These are phyloP conservation scores for Candida nemodendra DNA, from an alignment of 805 yeast genomes.

Conservation along the genomic window DNA sequence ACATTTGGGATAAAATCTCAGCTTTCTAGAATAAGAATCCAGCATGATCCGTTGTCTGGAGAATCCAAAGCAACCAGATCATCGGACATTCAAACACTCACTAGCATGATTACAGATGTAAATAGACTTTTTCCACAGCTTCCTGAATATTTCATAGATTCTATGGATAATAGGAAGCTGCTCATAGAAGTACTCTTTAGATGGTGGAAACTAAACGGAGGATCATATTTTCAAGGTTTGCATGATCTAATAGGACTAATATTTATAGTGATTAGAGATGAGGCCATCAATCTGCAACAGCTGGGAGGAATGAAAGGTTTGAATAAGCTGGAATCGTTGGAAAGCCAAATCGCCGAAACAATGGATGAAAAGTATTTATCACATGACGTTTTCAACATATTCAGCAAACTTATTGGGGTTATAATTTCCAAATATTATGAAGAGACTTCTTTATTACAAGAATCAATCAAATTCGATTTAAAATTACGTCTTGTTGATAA, in stretches of 20 bases:
- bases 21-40: constrained; percentile 16
- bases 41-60: constrained; percentile 22
- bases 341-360: constrained; percentile 37
- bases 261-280: constrained; percentile 39
- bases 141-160: constrained; percentile 31
- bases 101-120: constrained; percentile 47
- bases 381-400: constrained; percentile 44
- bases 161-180: constrained; percentile 22
- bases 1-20: constrained; percentile 12
- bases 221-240: constrained; percentile 47
- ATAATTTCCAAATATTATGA: constrained; percentile 37
- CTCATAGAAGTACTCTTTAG: constrained; percentile 44
- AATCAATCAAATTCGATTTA: constrained; percentile 48
- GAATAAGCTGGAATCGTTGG: constrained; percentile 23
- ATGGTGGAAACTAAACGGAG: constrained; percentile 47
- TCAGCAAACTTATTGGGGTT: constrained; percentile 38
- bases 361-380: constrained; percentile 37
- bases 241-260: constrained; percentile 54
- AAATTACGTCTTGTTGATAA: constrained; percentile 51
- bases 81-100: constrained; percentile 40
- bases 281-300: constrained; percentile 27
- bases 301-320: constrained; percentile 1
- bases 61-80: constrained; percentile 1
- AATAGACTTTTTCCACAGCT: constrained; percentile 50
- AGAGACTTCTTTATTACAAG: constrained; percentile 42